Evolutionary conservation across 1,284 basidiomycete species (phyloP).

Genomic region (Anthracocystis setariae): DNA sequence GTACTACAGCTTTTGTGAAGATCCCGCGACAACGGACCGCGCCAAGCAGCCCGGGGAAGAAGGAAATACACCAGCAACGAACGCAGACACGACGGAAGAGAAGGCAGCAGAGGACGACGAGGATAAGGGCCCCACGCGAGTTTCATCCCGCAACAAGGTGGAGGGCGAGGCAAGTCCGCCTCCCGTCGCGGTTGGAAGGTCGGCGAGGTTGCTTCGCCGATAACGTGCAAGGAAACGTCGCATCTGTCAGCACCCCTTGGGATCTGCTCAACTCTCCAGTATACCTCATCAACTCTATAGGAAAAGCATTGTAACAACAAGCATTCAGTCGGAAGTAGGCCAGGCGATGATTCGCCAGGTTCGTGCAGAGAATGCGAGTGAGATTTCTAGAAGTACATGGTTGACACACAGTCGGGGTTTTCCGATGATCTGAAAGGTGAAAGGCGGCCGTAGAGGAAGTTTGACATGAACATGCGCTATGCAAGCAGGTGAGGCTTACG

Average conservation of each 20-base stretch:
- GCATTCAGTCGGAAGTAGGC: not conserved
- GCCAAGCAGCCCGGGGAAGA: slow-evolving; percentile 14
- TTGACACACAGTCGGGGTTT: no score
- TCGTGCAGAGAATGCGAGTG: not conserved
- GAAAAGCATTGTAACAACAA: not conserved
- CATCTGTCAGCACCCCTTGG: no score
- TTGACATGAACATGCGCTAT: not conserved
- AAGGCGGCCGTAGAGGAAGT: not conserved
- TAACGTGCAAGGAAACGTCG: no score
- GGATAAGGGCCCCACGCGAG: slow-evolving; percentile 21
- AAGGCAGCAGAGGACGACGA: slow-evolving; percentile 14
- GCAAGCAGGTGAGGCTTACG: slow-evolving; percentile 53
- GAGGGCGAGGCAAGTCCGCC: slow-evolving; percentile 24
- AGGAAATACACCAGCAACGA: not conserved
- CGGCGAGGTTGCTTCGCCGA: slow-evolving; percentile 17
- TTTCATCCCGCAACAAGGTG: slow-evolving; percentile 16
- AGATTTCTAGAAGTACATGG: slow-evolving; percentile 29
- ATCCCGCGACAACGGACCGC: slow-evolving; percentile 30
- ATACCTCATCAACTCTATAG: not conserved
- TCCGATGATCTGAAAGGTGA: no score
- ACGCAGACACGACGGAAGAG: not conserved
- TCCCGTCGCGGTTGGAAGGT: slow-evolving; percentile 11
- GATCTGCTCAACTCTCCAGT: not conserved
- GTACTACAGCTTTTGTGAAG: slow-evolving; percentile 44
- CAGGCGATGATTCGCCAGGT: not conserved